Evolutionary conservation across 352 stramenopile species (phyloP), one percentile per base, ranked within the genome.

Genomic region (Phytophthora cactorum): DNA sequence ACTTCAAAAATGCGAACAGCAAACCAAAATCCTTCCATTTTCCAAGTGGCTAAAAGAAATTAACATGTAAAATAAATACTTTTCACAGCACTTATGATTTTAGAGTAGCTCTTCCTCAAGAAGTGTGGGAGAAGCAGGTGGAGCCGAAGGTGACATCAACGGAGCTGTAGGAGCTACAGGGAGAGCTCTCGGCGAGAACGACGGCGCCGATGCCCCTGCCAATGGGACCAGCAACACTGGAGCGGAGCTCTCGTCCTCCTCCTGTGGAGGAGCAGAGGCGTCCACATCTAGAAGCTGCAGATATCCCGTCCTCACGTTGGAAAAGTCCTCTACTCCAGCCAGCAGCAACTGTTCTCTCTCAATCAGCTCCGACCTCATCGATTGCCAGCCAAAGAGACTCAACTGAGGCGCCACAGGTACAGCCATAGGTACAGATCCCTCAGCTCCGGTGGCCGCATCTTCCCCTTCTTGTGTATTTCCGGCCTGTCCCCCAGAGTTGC

Each of bases 241-340:
- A 8, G 74, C 74, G 11, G 74, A 74, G 8, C 70, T 75, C 11
- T 70, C 59, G 25, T 83, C 75, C 22, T 77, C 66, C 27, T 78
- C 66, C 12, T 17, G 60, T 5, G 60, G 70, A 27, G 68, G 74
- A 2, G 68, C 74, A 6, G 75, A 80, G 6, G 75, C 71, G 32
- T 76, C 67, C 28, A 77, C 66, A 56, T 91, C 77, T 25, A 86
- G 70, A 22, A 91, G 70, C 61, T 91, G 77, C 36, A 91, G 56
- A 59, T 84, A 86, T 17, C 75, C 61, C 17, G 69, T 76, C 22
- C 58, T 49, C 2, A 79, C 72, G 10, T 74, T 74, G 2, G 82
- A 86, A 29, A 84, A 76, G 50, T 84, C 76, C 38, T 88, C 69
- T 6, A 77, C 72, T 1, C 67, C 75, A 9, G 68, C 68, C 36